These are phyloP conservation scores for Pythium phragmitis DNA, from an alignment of 352 stramenopile species.

Conservation along the genomic window DNA sequence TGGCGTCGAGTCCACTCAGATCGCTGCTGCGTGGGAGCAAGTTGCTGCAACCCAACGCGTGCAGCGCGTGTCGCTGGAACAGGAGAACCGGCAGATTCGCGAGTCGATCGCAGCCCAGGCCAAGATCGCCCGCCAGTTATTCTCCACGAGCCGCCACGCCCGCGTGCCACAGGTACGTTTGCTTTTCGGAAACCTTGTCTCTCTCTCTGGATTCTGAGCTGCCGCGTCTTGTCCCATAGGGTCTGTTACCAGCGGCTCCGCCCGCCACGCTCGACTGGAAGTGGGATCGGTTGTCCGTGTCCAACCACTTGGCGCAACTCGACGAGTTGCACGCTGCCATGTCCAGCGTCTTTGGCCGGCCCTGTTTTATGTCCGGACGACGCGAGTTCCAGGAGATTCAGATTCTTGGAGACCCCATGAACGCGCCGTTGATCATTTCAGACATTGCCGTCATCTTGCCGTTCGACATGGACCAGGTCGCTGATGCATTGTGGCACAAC, in stretches of 20 bases:
- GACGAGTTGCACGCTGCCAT: background rate
- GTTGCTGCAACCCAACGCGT: background rate
- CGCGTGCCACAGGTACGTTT: background rate
- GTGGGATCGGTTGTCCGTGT: background rate
- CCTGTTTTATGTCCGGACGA: background rate
- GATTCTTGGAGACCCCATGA: background rate
- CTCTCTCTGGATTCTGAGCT: background rate
- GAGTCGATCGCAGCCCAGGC: background rate
- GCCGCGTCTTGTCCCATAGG: background rate
- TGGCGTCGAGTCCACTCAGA: background rate
- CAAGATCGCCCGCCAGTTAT: constrained; percentile 10
- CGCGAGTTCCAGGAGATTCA: constrained; percentile 12
- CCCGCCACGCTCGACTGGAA: background rate
- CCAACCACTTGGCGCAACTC: constrained; percentile 8
- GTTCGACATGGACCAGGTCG: constrained; percentile 6
- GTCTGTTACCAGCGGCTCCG: background rate
- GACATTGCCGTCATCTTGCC: constrained; percentile 6
- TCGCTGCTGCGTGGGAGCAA: constrained; percentile 7
- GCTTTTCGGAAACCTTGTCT: too few relatives aligned
- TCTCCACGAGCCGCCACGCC: background rate
- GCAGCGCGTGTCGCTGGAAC: background rate
- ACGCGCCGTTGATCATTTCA: background rate
- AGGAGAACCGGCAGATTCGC: constrained; percentile 1
- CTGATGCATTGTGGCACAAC: constrained; percentile 15
- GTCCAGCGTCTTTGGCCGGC: background rate